Conservation (phyloP, 306 rosid genomes). For the Hippophae gyantsensis region DNA sequence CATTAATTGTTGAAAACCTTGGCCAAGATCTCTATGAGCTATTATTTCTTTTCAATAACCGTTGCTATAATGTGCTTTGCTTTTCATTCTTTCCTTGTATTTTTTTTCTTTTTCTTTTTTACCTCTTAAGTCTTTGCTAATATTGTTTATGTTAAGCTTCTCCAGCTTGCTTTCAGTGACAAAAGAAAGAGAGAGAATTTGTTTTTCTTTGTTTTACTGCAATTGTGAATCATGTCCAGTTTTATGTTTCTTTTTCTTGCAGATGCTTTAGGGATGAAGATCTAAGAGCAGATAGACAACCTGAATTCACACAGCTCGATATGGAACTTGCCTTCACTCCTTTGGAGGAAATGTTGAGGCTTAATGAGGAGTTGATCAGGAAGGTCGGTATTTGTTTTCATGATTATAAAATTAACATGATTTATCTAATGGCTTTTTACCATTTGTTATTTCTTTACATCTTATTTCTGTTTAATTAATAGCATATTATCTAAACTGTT, state of each 20-base stretch:
- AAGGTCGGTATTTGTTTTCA: conserved; percentile 41
- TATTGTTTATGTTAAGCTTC: not conserved
- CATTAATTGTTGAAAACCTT: not conserved
- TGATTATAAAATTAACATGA: conserved; percentile 6
- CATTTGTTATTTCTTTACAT: not conserved
- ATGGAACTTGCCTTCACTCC: conserved; percentile 94
- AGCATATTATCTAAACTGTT: not conserved
- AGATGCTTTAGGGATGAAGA: conserved; percentile 99
- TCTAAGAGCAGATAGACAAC: conserved; percentile 92
- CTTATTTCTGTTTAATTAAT: not conserved
- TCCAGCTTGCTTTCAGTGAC: not conserved
- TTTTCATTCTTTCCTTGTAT: too few species aligned
- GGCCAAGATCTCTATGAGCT: conserved; percentile 1
- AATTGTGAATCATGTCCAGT: conserved; percentile 1
- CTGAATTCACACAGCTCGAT: conserved; percentile 96
- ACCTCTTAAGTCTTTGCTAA: too few species aligned
- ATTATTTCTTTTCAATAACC: not conserved
- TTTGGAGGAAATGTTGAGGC: conserved; percentile 73
- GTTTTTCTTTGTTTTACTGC: not conserved
- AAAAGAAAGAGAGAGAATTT: not conserved
- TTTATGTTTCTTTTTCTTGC: conserved; percentile 13
- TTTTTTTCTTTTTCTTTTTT: too few species aligned
- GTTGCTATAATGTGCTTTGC: not conserved
- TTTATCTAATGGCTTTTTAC: not conserved
- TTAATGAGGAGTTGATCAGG: conserved; percentile 88